phyloP scores from a whole-genome alignment of 768 basidiomycete species.

The Suillus subaureus region DNA sequence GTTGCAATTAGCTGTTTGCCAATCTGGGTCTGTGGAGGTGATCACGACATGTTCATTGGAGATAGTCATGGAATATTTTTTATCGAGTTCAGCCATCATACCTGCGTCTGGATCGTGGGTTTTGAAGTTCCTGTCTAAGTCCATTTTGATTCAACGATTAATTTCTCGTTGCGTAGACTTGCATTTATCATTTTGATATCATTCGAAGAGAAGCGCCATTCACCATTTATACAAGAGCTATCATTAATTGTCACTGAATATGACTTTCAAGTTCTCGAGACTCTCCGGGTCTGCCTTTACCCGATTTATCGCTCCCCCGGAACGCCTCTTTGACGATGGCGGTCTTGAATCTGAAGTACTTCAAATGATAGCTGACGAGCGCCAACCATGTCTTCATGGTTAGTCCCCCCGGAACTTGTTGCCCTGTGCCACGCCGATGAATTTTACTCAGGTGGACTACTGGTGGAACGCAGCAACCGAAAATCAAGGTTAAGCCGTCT shows the following conservation, averaged over 20 bases:
- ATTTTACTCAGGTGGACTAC: constrained; percentile 74
- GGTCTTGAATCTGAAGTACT: constrained; percentile 70
- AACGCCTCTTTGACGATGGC: constrained; percentile 87
- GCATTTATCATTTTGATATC: not conserved
- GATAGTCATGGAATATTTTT: no score
- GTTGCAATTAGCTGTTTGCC: not conserved
- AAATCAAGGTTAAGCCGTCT: constrained; percentile 61
- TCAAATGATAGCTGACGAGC: constrained; percentile 55
- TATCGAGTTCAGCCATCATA: no score
- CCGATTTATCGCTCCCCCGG: constrained; percentile 50
- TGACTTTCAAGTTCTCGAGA: constrained; percentile 79
- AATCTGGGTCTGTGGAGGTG: not conserved
- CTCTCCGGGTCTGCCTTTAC: constrained; percentile 68
- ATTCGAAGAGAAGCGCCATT: not conserved
- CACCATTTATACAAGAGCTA: not conserved
- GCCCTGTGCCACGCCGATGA: constrained; percentile 6
- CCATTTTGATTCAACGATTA: not conserved
- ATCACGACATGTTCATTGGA: no score
- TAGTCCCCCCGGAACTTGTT: constrained; percentile 14
- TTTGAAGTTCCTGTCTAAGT: not conserved
- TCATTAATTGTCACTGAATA: constrained; percentile 58
- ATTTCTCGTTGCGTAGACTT: not conserved
- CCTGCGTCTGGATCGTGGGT: not conserved
- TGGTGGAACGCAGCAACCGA: constrained; percentile 91
- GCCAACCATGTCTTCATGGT: constrained; percentile 91